Evolutionary conservation across 1,284 basidiomycete genomes (phyloP).

Genomic region (Leucoagaricus sp.): DNA sequence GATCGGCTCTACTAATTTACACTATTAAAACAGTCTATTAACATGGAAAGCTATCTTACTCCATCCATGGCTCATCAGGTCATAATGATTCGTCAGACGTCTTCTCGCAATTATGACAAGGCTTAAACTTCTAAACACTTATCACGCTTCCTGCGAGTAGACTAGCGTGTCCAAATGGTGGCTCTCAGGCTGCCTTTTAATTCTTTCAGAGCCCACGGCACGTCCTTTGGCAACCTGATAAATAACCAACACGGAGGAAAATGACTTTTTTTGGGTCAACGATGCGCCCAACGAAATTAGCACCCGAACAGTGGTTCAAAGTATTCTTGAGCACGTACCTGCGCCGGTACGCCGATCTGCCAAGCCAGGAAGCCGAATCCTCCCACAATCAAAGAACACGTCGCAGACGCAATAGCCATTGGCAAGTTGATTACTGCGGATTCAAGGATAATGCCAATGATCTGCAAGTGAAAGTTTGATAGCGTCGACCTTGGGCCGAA

Average conservation of each 20-base stretch:
- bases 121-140: neutral
- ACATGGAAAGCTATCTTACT: no score
- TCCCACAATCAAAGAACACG: neutral
- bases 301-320: neutral
- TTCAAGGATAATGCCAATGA: neutral
- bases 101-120: neutral
- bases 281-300: neutral
- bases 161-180: neutral
- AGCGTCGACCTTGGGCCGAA: neutral
- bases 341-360: slow-evolving; percentile 2
- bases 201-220: neutral
- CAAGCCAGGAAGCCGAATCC: neutral
- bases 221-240: slow-evolving; percentile 6
- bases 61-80: no score
- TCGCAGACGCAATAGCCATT: neutral
- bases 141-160: neutral
- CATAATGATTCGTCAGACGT: neutral
- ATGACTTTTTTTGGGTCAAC: neutral
- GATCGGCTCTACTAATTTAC: no score
- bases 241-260: slow-evolving; percentile 1
- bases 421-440: slow-evolving; percentile 3
- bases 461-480: neutral
- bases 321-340: neutral
- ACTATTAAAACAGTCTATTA: no score
- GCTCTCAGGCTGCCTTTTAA: neutral